Evolutionary conservation across 306 rosid genomes (phyloP).

Genomic region (Gynostemma pentaphyllum): DNA sequence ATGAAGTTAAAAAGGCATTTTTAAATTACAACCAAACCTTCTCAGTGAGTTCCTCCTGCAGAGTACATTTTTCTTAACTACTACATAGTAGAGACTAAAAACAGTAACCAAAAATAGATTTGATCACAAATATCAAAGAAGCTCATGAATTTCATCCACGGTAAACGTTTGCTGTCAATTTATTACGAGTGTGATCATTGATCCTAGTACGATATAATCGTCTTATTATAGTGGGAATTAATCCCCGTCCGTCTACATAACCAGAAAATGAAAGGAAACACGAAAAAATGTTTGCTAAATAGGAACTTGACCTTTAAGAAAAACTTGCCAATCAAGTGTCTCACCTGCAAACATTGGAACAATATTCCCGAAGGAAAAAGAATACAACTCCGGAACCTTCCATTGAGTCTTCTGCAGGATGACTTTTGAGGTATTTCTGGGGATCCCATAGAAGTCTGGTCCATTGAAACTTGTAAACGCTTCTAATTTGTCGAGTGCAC

Average conservation of each 20-base stretch:
- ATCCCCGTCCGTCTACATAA: not conserved
- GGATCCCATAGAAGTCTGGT: conserved; percentile 93
- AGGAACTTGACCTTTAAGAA: not conserved
- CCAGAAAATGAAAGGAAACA: not conserved
- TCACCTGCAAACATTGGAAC: conserved; percentile 77
- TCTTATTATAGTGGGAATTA: not conserved
- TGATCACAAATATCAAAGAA: too few relatives aligned
- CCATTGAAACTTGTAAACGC: conserved; percentile 93
- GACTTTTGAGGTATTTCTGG: conserved; percentile 59
- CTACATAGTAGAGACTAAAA: too few relatives aligned
- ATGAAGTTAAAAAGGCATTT: too few relatives aligned
- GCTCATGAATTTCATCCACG: too few relatives aligned
- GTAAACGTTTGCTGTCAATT: too few relatives aligned
- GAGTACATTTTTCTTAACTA: too few relatives aligned
- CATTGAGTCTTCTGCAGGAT: conserved; percentile 54
- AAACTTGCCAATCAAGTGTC: conserved; percentile 74
- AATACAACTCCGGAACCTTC: conserved; percentile 56
- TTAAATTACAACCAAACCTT: too few relatives aligned
- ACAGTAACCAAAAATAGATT: too few relatives aligned
- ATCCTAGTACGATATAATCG: too few relatives aligned
- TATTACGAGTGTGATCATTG: too few relatives aligned
- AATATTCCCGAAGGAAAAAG: conserved; percentile 66
- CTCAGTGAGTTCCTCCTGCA: too few relatives aligned
- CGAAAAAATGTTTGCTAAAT: not conserved
- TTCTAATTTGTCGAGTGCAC: conserved; percentile 78